Percentiles rank a stretch among this genome's conserved stretches.
These are phyloP conservation scores for Tuber brumale DNA, from an alignment of 495 filamentous ascomycete genomes.

Conservation along the genomic window DNA sequence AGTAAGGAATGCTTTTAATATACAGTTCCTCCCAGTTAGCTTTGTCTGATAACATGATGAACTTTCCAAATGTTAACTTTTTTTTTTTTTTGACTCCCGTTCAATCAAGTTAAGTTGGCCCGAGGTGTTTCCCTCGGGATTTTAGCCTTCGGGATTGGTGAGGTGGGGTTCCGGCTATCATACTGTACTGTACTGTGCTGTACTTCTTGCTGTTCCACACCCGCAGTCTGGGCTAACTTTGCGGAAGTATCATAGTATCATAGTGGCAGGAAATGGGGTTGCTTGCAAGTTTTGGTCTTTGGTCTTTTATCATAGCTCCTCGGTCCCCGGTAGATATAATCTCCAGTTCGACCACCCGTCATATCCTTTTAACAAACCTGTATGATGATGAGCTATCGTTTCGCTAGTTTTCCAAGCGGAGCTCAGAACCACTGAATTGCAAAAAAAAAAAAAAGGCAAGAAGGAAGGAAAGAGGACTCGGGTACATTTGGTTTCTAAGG, in stretches of 20 bases:
- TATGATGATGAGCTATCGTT: too few relatives aligned
- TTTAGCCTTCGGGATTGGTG: neutral
- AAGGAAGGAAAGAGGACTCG: too few relatives aligned
- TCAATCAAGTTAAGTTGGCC: neutral
- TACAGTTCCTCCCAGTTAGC: neutral
- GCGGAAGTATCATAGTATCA: too few relatives aligned
- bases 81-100: neutral
- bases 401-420: neutral
- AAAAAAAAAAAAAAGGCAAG: too few relatives aligned
- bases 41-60: too few relatives aligned
- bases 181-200: too few relatives aligned
- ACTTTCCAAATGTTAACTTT: too few relatives aligned
- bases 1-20: neutral
- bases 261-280: too few relatives aligned
- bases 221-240: neutral
- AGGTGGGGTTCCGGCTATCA: neutral
- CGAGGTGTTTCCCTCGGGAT: neutral
- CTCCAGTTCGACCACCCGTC: too few relatives aligned
- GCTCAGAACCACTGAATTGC: neutral
- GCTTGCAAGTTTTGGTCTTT: neutral
- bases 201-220: neutral
- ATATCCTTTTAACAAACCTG: neutral
- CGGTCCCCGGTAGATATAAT: too few relatives aligned
- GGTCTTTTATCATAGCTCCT: neutral
- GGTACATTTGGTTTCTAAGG: too few relatives aligned